These are phyloP conservation scores for Rhodotorula sp. DNA, from an alignment of 1,284 basidiomycete genomes.

Conservation along the genomic window DNA sequence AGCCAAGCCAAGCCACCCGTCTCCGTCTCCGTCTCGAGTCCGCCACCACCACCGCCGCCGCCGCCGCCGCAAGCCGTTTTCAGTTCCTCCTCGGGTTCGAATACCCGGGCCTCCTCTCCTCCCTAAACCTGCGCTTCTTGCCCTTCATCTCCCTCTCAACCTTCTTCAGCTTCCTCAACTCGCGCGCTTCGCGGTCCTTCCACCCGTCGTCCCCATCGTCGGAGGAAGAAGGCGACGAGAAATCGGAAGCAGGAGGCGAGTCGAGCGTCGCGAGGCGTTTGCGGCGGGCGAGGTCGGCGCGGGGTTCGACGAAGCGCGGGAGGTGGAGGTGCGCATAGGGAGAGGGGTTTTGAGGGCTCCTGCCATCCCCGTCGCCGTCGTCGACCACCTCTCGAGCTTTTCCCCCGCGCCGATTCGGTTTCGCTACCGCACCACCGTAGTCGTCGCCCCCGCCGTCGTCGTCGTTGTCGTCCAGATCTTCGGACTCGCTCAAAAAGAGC, in stretches of 20 bases:
- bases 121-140: conserved; percentile 16
- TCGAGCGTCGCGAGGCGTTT: conserved; percentile 7
- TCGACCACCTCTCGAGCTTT: background rate
- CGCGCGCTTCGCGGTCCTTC: background rate
- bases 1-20: too few relatives aligned
- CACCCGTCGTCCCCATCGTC: background rate
- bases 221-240: background rate
- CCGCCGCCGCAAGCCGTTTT: background rate
- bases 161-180: background rate
- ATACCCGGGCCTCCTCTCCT: conserved; percentile 23
- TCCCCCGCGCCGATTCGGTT: background rate
- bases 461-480: background rate
- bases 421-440: background rate
- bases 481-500: background rate
- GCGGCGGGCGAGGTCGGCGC: conserved; percentile 2
- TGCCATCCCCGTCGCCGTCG: background rate
- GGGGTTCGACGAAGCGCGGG: conserved; percentile 18
- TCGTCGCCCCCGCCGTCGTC: background rate
- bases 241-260: conserved; percentile 18
- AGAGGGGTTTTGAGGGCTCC: too few relatives aligned
- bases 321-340: conserved; percentile 13
- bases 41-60: too few relatives aligned
- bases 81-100: conserved; percentile 29
- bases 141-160: conserved; percentile 5
- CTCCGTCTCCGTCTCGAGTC: too few relatives aligned